Evolutionary conservation across 2,329 filamentous ascomycete genomes (phyloP).

Genomic region (Pseudogymnoascus sp.): DNA sequence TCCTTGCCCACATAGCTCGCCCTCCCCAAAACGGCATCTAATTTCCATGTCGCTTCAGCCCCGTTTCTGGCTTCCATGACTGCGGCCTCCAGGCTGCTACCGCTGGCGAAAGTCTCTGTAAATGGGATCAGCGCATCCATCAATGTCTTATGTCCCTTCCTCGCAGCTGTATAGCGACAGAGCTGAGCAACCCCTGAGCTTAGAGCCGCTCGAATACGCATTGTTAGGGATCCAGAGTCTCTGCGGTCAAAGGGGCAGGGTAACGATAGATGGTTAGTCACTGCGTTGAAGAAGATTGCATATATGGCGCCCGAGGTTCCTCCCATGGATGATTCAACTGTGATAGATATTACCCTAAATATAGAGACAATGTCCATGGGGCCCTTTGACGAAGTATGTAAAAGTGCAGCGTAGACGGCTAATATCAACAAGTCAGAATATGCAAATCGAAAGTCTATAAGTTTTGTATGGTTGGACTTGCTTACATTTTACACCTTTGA

Average conservation of each 20-base stretch:
- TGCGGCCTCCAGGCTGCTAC: not conserved
- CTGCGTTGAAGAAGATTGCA: constrained; percentile 2
- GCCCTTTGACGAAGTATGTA: not conserved
- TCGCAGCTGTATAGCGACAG: not conserved
- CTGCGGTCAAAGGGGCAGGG: not conserved
- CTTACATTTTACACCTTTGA: not conserved
- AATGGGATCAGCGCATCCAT: constrained; percentile 10
- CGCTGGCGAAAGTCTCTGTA: not conserved
- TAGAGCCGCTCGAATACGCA: not conserved
- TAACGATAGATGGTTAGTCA: not conserved
- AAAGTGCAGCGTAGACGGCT: not conserved
- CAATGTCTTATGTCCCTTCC: not conserved
- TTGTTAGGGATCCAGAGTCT: not conserved
- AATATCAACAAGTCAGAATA: not conserved
- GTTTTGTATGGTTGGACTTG: not conserved
- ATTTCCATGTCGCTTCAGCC: constrained; percentile 50
- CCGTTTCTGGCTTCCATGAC: not conserved
- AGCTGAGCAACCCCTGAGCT: not conserved
- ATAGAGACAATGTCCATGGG: not conserved
- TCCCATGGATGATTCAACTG: not conserved
- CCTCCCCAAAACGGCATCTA: constrained; percentile 57
- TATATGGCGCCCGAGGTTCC: constrained; percentile 10
- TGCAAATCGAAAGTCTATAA: not conserved
- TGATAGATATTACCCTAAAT: not conserved
- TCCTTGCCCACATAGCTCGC: constrained; percentile 24